These are phyloP conservation scores for Dalbergia oliveri DNA, from an alignment of 306 rosid species.

Conservation along the genomic window DNA sequence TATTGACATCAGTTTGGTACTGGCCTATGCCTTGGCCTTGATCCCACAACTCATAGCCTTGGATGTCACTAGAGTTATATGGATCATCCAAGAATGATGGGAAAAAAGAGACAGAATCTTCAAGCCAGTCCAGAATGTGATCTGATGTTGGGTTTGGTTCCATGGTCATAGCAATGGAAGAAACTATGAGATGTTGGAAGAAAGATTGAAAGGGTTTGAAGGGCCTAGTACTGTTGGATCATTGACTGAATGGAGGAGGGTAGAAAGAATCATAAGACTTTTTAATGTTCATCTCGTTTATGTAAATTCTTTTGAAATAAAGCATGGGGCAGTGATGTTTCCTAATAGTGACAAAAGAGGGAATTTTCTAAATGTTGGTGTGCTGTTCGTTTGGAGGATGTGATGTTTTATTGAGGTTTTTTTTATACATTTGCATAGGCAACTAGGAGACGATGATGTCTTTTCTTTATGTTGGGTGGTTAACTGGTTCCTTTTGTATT, in stretches of 20 bases:
- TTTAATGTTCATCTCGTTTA: constrained; percentile 1
- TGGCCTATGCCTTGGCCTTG: constrained; percentile 58
- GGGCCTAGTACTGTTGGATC: constrained; percentile 47
- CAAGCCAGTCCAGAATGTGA: constrained; percentile 83
- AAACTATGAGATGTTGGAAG: constrained; percentile 17
- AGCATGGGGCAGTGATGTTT: constrained; percentile 44
- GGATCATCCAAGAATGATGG: constrained; percentile 82
- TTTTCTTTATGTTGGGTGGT: constrained; percentile 62
- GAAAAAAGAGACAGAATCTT: constrained; percentile 73
- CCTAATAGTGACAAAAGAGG: constrained; percentile 62
- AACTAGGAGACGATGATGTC: constrained; percentile 58
- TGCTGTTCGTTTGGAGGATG: constrained; percentile 83
- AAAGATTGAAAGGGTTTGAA: constrained; percentile 26
- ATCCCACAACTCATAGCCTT: constrained; percentile 72
- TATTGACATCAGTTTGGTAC: constrained; percentile 47
- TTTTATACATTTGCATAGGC: constrained; percentile 41
- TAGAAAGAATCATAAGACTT: constrained; percentile 41
- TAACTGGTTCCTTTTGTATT: constrained; percentile 59
- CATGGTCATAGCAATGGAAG: constrained; percentile 58
- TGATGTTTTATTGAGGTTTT: constrained; percentile 67
- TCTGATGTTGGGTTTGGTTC: constrained; percentile 70
- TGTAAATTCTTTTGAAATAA: constrained; percentile 42
- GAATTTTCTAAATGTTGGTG: constrained; percentile 73
- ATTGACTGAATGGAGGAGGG: constrained; percentile 60
- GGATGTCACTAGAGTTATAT: constrained; percentile 55